These are phyloP conservation scores for Saccharomyces uvarum DNA, from an alignment of 1,139 yeast species.

Conservation along the genomic window DNA sequence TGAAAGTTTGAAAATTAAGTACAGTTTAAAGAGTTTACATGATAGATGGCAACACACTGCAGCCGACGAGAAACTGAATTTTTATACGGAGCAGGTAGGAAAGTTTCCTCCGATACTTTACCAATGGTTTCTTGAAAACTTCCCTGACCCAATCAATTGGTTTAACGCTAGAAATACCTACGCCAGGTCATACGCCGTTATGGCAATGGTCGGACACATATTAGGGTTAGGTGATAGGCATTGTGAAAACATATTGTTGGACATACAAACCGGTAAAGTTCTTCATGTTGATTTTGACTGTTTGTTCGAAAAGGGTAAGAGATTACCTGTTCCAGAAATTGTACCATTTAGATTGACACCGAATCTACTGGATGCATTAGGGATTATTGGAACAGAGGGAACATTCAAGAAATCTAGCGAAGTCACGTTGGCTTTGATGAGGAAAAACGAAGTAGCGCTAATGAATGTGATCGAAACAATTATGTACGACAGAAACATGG, in stretches of 20 bases:
- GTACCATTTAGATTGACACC: conserved; percentile 91
- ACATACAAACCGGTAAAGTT: conserved; percentile 67
- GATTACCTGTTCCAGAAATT: conserved; percentile 60
- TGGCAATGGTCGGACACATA: conserved; percentile 95
- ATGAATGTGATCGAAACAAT: conserved; percentile 91
- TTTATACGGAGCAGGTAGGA: conserved; percentile 29
- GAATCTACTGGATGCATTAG: conserved; percentile 86
- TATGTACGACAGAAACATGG: conserved; percentile 54
- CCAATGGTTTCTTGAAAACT: conserved; percentile 80
- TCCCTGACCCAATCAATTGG: conserved; percentile 89
- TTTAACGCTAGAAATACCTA: conserved; percentile 67
- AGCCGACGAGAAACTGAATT: conserved; percentile 25
- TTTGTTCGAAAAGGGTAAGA: conserved; percentile 65
- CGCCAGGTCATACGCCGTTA: conserved; percentile 80
- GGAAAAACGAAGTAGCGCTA: conserved; percentile 78
- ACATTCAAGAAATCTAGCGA: conserved; percentile 80
- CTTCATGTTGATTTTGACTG: conserved; percentile 96
- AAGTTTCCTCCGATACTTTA: conserved; percentile 69
- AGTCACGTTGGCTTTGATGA: conserved; percentile 63
- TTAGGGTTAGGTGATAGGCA: conserved; percentile 92
- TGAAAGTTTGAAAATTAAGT: conserved; percentile 34
- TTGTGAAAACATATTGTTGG: conserved; percentile 78
- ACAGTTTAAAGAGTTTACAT: conserved; percentile 22
- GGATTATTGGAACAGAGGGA: conserved; percentile 87
- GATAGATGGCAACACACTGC: conserved; percentile 27